Conservation (phyloP, 352 stramenopile species). For the Phytophthora idaei region DNA sequence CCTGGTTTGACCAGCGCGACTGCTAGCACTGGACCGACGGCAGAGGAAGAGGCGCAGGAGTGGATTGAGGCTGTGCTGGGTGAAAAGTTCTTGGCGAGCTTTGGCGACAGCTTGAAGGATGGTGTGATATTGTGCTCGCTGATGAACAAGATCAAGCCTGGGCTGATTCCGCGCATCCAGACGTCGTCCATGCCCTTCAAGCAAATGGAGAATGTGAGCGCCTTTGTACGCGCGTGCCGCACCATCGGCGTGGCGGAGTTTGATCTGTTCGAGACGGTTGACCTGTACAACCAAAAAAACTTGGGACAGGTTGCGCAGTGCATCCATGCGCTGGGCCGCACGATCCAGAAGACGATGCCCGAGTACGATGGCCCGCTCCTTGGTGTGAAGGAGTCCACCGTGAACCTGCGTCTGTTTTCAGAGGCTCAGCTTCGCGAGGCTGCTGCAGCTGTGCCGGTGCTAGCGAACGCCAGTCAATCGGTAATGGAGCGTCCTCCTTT, state of each 20-base stretch:
- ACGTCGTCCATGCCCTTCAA: slow-evolving; percentile 83
- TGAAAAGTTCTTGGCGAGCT: slow-evolving; percentile 70
- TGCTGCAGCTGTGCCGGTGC: slow-evolving; percentile 54
- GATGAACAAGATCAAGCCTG: slow-evolving; percentile 79
- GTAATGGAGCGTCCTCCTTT: slow-evolving; percentile 73
- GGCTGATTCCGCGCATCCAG: slow-evolving; percentile 63
- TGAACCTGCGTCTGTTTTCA: slow-evolving; percentile 70
- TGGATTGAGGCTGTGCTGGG: slow-evolving; percentile 83
- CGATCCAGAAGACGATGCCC: slow-evolving; percentile 75
- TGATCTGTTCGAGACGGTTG: slow-evolving; percentile 92
- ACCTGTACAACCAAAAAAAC: slow-evolving; percentile 91
- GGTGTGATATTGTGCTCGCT: slow-evolving; percentile 80
- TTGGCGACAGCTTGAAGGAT: slow-evolving; percentile 79
- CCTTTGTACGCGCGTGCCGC: slow-evolving; percentile 84
- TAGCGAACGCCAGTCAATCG: slow-evolving; percentile 57
- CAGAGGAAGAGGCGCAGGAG: slow-evolving; percentile 69
- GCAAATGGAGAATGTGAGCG: slow-evolving; percentile 92
- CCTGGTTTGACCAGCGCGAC: slow-evolving; percentile 49
- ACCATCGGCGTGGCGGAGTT: slow-evolving; percentile 84
- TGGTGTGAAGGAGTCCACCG: slow-evolving; percentile 74
- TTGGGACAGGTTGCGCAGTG: slow-evolving; percentile 84
- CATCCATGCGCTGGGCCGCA: slow-evolving; percentile 81
- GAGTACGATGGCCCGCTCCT: slow-evolving; percentile 74
- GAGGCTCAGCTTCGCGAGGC: slow-evolving; percentile 72
- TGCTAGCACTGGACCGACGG: slow-evolving; percentile 32